Evolutionary conservation across 2,329 filamentous ascomycete genomes (phyloP).

Genomic region (Myriosclerotinia duriaeana): DNA sequence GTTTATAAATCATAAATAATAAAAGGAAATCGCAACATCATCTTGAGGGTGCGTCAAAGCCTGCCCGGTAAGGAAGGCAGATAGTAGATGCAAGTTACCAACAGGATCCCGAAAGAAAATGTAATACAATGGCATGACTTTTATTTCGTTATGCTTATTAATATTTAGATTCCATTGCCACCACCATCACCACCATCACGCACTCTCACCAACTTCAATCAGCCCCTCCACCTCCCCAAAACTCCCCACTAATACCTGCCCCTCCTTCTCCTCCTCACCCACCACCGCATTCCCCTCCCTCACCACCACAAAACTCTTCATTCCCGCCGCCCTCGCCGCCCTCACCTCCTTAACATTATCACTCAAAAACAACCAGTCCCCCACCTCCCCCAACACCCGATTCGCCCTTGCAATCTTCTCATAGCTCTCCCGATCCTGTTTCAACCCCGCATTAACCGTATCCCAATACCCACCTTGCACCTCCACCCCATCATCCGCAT

Average conservation of each 20-base stretch:
- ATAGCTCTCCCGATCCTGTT: constrained; percentile 68
- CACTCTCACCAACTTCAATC: neutral
- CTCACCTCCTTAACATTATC: constrained; percentile 72
- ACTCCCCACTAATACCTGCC: constrained; percentile 33
- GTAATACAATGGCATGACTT: neutral
- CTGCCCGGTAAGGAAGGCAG: neutral
- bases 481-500: constrained; percentile 75
- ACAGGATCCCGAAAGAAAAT: neutral
- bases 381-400: constrained; percentile 46
- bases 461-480: constrained; percentile 76
- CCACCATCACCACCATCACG: neutral
- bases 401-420: constrained; percentile 37
- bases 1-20: neutral
- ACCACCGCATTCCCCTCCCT: constrained; percentile 71
- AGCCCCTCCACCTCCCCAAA: constrained; percentile 32
- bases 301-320: constrained; percentile 60
- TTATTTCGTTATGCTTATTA: neutral
- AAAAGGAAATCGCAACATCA: neutral
- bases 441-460: constrained; percentile 75
- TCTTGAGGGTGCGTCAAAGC: neutral
- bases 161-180: neutral
- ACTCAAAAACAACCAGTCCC: constrained; percentile 73
- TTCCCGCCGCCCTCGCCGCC: constrained; percentile 61
- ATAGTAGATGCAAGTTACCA: neutral
- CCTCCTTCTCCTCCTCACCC: constrained; percentile 47